A percentile compares a stretch with the other conserved stretches of the same genome.
Evolutionary conservation across 768 basidiomycete species (phyloP).

Genomic region (Amanita polypyramis): DNA sequence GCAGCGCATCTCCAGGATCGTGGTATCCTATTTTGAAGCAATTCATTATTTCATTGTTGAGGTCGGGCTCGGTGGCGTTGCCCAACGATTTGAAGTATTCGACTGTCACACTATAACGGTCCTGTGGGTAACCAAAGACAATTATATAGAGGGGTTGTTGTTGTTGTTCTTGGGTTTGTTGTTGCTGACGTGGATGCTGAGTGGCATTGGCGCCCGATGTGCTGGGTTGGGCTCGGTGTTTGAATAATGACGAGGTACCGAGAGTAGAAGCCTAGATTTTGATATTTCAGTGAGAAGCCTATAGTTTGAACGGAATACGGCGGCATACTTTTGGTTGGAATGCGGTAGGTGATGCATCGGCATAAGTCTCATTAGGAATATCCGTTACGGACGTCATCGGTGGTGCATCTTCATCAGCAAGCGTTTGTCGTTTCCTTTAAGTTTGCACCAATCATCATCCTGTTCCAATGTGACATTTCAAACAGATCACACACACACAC

Average conservation of each 20-base stretch:
- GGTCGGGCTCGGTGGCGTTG: slow-evolving; percentile 56
- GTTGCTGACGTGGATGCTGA: not conserved
- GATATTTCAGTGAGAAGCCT: slow-evolving; percentile 3
- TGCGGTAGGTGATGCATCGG: slow-evolving; percentile 28
- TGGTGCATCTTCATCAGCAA: slow-evolving; percentile 73
- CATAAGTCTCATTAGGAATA: slow-evolving; percentile 48
- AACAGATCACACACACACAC: slow-evolving; percentile 20
- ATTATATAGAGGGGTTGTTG: slow-evolving; percentile 49
- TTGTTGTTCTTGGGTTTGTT: slow-evolving; percentile 20
- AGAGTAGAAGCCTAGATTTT: slow-evolving; percentile 25
- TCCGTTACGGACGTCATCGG: slow-evolving; percentile 69
- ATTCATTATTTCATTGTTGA: slow-evolving; percentile 59
- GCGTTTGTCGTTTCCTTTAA: slow-evolving; percentile 45
- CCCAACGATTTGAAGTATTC: slow-evolving; percentile 73
- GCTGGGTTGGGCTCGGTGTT: slow-evolving; percentile 17
- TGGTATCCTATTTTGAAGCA: slow-evolving; percentile 75
- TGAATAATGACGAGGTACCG: slow-evolving; percentile 27
- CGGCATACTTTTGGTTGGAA: slow-evolving; percentile 37
- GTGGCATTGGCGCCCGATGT: not conserved
- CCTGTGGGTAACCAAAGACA: slow-evolving; percentile 83
- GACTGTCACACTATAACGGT: slow-evolving; percentile 60
- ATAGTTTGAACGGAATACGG: slow-evolving; percentile 1
- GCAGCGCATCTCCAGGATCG: slow-evolving; percentile 61
- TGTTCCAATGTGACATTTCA: not conserved
- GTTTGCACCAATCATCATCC: not conserved